Evolutionary conservation across 2,329 filamentous ascomycete species (phyloP), one percentile per base, ranked within the genome.

Genomic region (Exophiala alcalophila): DNA sequence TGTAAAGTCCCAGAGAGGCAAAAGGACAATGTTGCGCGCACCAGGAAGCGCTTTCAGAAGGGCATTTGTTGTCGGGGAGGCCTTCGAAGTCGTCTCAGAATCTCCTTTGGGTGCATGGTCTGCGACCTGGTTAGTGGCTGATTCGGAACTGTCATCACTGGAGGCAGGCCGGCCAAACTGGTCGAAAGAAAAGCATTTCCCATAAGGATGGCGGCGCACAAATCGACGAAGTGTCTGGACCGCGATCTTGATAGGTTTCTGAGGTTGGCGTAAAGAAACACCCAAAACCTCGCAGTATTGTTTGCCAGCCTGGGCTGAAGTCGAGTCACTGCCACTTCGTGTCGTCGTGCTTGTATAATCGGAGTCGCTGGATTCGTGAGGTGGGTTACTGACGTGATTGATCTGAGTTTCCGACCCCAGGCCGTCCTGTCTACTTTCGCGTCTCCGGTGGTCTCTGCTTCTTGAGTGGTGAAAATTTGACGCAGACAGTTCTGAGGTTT

Each of bases 81-180:
- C 14, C 25, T 20, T 41, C 14, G 23, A 29, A 18, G 18, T 14
- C 10, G 28, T 12, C 12, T 24, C 12, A 16, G 14, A 18, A 19
- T 35, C 33, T 5, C 14, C 20, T 26, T 14, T 30, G 23, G 23
- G 33, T 10, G 25, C 16, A 21, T 41, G 37, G 5, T 51, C 55
- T n/a, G 35, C 20, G n/a, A n/a, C n/a, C n/a, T n/a, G n/a, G n/a
- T n/a, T n/a, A 19, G 40, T 36, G 29, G 27, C 30, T 24, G 45
- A 49, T 5, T 55, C 59, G n/a, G 53, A 53, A 29, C 54, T 60
- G 75, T 97, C 25, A 80, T 90, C 56, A 80, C 84, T 55, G 89
- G 92, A 41, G 90, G 85, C 2, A 68, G 73, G 41, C 73, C 96
- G 50, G 79, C 73, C 44, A 95, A 96, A 63, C 76, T 95, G 19